Base-by-base conservation (phyloP, 345 rosid genomes). In the Luvunga scandens region DNA sequence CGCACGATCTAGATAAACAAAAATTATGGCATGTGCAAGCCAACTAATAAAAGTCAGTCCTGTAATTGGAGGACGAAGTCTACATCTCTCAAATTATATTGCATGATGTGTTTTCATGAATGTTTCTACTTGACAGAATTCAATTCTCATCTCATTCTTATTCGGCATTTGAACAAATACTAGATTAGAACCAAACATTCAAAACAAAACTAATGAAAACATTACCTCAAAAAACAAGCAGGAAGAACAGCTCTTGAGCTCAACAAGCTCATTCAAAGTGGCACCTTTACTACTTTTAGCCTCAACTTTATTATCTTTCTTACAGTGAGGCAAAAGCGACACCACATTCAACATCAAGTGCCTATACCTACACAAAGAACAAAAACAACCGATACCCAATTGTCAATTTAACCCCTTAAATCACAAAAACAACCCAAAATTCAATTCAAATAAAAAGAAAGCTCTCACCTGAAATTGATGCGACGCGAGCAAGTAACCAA, bases 341-440 rank as follows among this genome's bases (percentile, higher is more conserved):
- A 96, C 95, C 80, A 96, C 78, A 85, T 96, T 94, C 89, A 96
- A 72, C 98, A 96, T 94, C 95, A 96, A 78, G 84, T 94, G 98
- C 84, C 98, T 91, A 76, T 89, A 96, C 94, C 98, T 96, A 64
- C 33, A 69, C 19, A 28, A 39, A 53, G 21, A 63, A 80, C 21
- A 70, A 61, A 21, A 53, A 64, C 9, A 36, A 61, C 19, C 21
- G 12, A 30, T 12, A 63, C 62, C 62, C 63, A 50, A 5, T n/a
- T 12, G 0, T 7, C 18, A 31, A 39, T 64, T 64, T 30, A 5
- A 48, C 21, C 45, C 14, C 42, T 21, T 3, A 1, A 64, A 13
- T 4, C 13, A 57, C 4, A 38, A 28, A 9, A 50, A 12, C 0
- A 36, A 65, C 14, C 59, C 30, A 19, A 75, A 66, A 39, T 39